A percentile compares a stretch with the other conserved stretches of the same genome.
These are phyloP conservation scores for Lachancea kluyveri DNA, from an alignment of 805 yeast species.

Conservation along the genomic window DNA sequence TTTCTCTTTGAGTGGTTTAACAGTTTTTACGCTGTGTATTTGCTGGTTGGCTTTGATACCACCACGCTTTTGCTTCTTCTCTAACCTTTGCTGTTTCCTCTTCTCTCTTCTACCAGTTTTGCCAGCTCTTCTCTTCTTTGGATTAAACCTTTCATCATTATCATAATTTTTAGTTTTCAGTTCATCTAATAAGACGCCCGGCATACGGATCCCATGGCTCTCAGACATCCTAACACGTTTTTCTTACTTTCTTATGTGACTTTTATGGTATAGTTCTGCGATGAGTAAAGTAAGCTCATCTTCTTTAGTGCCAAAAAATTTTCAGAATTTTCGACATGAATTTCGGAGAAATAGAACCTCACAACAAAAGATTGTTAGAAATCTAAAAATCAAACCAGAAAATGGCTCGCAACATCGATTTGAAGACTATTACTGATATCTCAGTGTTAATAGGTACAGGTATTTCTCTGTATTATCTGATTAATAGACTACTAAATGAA, in stretches of 20 bases:
- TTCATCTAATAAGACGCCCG: conserved; percentile 49
- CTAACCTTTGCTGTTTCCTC: conserved; percentile 35
- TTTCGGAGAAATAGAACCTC: no score
- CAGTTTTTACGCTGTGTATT: conserved; percentile 32
- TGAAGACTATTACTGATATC: conserved; percentile 39
- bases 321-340: no score
- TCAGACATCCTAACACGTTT: conserved; percentile 7
- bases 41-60: conserved; percentile 7
- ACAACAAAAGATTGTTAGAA: background rate
- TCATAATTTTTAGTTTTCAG: conserved; percentile 40
- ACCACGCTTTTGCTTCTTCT: conserved; percentile 31
- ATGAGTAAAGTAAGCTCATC: conserved; percentile 8
- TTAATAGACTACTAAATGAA: conserved; percentile 39
- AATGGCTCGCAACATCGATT: conserved; percentile 33
- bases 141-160: conserved; percentile 33
- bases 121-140: conserved; percentile 31
- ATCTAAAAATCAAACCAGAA: background rate
- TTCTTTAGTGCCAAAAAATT: conserved; percentile 9
- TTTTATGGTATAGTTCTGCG: background rate
- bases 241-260: background rate
- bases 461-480: conserved; percentile 59
- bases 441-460: conserved; percentile 57
- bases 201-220: conserved; percentile 46
- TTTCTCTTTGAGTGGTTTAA: conserved; percentile 31
- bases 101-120: conserved; percentile 36